phyloP scores from a whole-genome alignment of 2,329 filamentous ascomycete genomes.

The Periconia sp. region DNA sequence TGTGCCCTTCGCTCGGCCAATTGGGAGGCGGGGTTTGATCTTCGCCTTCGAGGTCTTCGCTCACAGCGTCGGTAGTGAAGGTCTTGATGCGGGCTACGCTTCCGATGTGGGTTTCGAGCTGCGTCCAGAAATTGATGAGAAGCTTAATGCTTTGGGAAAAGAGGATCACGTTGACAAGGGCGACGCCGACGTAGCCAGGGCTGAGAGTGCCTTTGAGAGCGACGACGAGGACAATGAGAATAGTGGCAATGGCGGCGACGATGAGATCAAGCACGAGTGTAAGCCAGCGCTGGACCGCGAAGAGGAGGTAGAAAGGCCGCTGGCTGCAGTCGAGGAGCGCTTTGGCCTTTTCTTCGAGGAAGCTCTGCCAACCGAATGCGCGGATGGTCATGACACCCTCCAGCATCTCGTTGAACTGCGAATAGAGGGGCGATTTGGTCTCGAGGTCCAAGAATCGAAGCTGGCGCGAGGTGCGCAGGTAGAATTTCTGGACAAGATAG shows the following conservation, averaged over 20 bases:
- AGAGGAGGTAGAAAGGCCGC: conserved; percentile 49
- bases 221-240: conserved; percentile 39
- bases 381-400: conserved; percentile 54
- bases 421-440: conserved; percentile 52
- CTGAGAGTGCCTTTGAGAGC: conserved; percentile 44
- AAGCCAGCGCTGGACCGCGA: conserved; percentile 51
- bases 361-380: conserved; percentile 52
- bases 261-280: conserved; percentile 45
- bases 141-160: conserved; percentile 56
- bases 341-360: conserved; percentile 42
- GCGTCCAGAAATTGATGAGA: conserved; percentile 58
- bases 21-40: conserved; percentile 39
- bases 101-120: conserved; percentile 60
- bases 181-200: conserved; percentile 55
- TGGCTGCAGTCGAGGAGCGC: conserved; percentile 45
- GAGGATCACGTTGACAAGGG: conserved; percentile 55
- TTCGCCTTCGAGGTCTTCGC: conserved; percentile 57
- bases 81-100: conserved; percentile 58
- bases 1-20: conserved; percentile 47
- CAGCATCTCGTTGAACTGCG: conserved; percentile 55
- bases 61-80: conserved; percentile 50
- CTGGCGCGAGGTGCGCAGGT: conserved; percentile 52
- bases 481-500: conserved; percentile 49
- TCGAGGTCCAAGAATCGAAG: conserved; percentile 58
- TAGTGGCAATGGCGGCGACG: conserved; percentile 43